Base-by-base conservation (phyloP, 2,329 filamentous ascomycete genomes). In the Fusarium anguioides region DNA sequence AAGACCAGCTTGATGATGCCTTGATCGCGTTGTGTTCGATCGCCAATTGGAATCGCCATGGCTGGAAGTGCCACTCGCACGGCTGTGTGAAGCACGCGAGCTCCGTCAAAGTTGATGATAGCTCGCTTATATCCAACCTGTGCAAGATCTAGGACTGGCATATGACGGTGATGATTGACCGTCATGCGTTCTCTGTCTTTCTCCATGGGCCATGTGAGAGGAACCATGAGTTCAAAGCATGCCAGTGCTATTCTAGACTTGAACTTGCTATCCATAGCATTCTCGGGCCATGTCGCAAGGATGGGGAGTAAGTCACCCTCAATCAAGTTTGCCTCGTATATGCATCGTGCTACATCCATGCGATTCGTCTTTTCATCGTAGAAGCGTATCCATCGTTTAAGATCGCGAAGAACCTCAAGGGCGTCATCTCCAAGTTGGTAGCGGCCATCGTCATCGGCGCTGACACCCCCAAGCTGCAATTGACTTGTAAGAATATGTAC, bases 351-450 rank as follows among this genome's bases (percentile, higher is more conserved):
- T 60, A 99, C 96, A 76, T 99, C 96, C 84, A 97, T 91, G 69
- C 95, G 91, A 76, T 97, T 96, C 68, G 91, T 89, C 77, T 96
- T 96, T 76, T 97, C 92, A 78, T 97, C 94, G 83, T 96, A 96
- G 66, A 97, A 88, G 71, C 93, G 94, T 70, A 99, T 86, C 96
- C 96, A 99, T 87, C 91, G 91, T 76, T 96, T 95, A 53, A 99
- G 85, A 80, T 99, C 96, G 65, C 95, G 94, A 57, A 99, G 84
- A 74, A 94, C 96, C 58, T 96, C 92, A 61, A 97, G 83, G 14
- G 94, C 95, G 76, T 97, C 95, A 79, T 98, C 95, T 79, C 96
- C 96, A 33, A 98, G 88, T 40, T 93, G 86, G 78, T 99, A 99
- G 74, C 86, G 86, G 56, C 92, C 92, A 74, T 94, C 90, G 72